phyloP scores from a whole-genome alignment of 108 stramenopile species.

The Nitzschia inconspicua region DNA sequence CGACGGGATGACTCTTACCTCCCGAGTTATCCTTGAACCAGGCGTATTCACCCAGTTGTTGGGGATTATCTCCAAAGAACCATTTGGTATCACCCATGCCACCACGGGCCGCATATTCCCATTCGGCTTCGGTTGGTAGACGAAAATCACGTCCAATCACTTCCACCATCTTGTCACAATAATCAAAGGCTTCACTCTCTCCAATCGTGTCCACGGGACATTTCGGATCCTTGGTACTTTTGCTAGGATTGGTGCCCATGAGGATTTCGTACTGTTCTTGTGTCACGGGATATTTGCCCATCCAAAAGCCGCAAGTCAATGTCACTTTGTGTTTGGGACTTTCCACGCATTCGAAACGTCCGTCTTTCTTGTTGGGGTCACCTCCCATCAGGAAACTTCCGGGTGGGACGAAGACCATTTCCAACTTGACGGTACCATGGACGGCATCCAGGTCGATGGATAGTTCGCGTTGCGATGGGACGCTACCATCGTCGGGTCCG shows the following conservation, averaged over 20 bases:
- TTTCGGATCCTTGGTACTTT: slow-evolving; percentile 2
- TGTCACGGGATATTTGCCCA: slow-evolving; percentile 13
- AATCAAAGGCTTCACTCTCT: neutral
- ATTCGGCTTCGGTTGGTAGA: slow-evolving; percentile 14
- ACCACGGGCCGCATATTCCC: slow-evolving; percentile 13
- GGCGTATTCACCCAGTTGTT: neutral
- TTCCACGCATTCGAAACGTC: neutral
- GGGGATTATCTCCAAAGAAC: slow-evolving; percentile 3
- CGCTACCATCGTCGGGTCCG: neutral
- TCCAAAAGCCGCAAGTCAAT: slow-evolving; percentile 7
- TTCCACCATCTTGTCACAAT: neutral
- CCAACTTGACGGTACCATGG: neutral
- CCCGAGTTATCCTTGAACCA: slow-evolving; percentile 2
- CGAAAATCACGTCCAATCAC: neutral
- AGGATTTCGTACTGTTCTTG: slow-evolving; percentile 2
- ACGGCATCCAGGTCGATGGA: neutral
- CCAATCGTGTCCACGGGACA: slow-evolving; percentile 7
- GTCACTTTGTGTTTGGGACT: slow-evolving; percentile 1
- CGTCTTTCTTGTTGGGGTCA: neutral
- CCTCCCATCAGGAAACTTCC: slow-evolving; percentile 13
- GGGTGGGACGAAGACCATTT: slow-evolving; percentile 9
- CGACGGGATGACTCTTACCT: slow-evolving; percentile 11
- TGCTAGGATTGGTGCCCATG: slow-evolving; percentile 1
- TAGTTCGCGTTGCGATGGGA: neutral
- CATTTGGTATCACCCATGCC: neutral